Evolutionary conservation across 2,329 filamentous ascomycete genomes (phyloP).

Genomic region (Arthrinium phaeospermum): DNA sequence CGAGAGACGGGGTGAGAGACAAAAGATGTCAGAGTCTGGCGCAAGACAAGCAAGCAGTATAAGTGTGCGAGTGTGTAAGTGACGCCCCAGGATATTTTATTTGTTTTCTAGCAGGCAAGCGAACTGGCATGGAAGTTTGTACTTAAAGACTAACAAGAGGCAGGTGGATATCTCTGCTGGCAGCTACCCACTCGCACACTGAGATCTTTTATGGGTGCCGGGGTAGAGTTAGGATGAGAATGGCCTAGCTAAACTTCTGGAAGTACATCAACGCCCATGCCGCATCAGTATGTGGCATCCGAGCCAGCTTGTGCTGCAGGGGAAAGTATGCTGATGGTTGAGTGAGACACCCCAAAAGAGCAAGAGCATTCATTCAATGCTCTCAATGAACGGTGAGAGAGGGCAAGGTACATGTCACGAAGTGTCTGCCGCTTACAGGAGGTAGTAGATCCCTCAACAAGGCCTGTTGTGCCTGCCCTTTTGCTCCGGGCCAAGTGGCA

Average conservation of each 20-base stretch:
- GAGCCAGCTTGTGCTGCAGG: neutral
- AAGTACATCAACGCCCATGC: neutral
- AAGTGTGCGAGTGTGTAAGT: neutral
- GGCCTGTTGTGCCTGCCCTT: neutral
- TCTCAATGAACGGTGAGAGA: conserved; percentile 8
- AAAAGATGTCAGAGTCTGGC: neutral
- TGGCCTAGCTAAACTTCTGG: neutral
- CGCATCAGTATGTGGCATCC: too few species aligned
- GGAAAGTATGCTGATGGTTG: neutral
- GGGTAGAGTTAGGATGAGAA: conserved; percentile 6
- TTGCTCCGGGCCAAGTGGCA: neutral
- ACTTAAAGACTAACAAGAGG: conserved; percentile 5
- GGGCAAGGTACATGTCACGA: neutral
- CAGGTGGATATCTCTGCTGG: conserved; percentile 7
- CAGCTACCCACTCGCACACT: neutral
- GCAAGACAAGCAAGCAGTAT: neutral
- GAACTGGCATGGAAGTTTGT: neutral
- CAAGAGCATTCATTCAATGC: neutral
- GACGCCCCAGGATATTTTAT: conserved; percentile 5
- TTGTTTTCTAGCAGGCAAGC: neutral
- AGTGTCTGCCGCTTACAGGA: neutral
- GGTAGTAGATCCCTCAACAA: conserved; percentile 13
- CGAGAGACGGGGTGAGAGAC: neutral
- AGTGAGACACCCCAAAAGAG: neutral
- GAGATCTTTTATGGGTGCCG: conserved; percentile 15